A percentile compares a stretch with the other conserved stretches of the same genome.
Evolutionary conservation across 495 filamentous ascomycete species (phyloP).

Genomic region (Xylaria flabelliformis): DNA sequence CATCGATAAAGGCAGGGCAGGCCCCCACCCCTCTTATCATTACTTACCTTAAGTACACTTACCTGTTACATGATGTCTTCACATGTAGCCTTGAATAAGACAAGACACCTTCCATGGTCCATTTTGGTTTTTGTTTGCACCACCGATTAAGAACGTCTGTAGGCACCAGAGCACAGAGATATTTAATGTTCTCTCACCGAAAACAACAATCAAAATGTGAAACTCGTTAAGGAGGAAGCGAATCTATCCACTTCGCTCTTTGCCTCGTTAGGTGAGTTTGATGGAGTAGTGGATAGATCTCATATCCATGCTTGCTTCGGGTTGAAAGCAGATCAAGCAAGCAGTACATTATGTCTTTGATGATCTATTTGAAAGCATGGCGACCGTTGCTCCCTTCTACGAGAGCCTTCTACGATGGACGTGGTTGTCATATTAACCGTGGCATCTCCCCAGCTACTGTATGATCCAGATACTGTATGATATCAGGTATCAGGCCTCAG

Average conservation of each 20-base stretch:
- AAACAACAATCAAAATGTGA: background rate
- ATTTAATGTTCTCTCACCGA: background rate
- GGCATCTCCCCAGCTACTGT: background rate
- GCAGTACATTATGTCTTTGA: constrained; percentile 8
- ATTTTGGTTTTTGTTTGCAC: background rate
- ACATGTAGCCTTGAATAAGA: too few relatives aligned
- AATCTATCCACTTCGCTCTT: background rate
- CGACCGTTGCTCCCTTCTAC: background rate
- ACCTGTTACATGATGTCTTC: too few relatives aligned
- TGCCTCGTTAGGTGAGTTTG: background rate
- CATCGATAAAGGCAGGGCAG: background rate
- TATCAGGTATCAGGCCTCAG: background rate
- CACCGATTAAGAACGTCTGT: background rate
- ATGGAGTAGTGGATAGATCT: background rate
- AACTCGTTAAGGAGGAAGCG: background rate
- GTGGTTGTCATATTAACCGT: background rate
- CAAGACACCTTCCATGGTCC: background rate
- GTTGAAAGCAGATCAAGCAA: constrained; percentile 8
- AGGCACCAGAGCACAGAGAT: background rate
- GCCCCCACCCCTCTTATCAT: background rate
- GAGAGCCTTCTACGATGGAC: constrained; percentile 9
- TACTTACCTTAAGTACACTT: too few relatives aligned
- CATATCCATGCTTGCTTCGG: constrained; percentile 8
- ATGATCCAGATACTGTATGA: background rate
- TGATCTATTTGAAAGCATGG: background rate